Base-by-base conservation (phyloP, 805 yeast species). In the Cyberlindnera lachancei region DNA sequence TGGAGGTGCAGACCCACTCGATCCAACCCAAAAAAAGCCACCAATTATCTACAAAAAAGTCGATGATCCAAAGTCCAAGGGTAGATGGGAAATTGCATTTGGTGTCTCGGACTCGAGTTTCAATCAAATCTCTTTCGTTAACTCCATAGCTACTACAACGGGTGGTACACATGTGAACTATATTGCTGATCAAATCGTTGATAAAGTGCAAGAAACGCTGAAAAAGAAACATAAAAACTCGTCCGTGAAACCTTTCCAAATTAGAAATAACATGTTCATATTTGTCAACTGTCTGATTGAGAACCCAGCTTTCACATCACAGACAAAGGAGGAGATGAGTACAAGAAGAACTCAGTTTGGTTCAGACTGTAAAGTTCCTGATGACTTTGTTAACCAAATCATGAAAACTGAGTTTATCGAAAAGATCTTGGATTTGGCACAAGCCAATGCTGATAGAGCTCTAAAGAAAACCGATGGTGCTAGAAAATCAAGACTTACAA, bases 261-360 rank as follows among this genome's bases (percentile, higher is more conserved):
- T 92, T 36, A 78, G 79, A 52, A 86, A 79, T 58, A 81, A 87
- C 56, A 83, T 92, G 79, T 92, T 92, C 48, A 50, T 92, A 22
- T 92, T 92, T 48, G 66, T 92, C 40, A 92, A 92, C 57, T 86
- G 96, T 68, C 66, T 88, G 46, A 78, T 92, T 58, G 96, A 87
- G 53, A 92, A 92, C 48, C 98, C 98, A 0, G 94, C 97, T 0
- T 92, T 92, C 55, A 87, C 96, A 0, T 88, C 97, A 1, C 98
- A 92, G 61, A 92, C 98, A 0, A 92, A 92, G 52, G 98, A 92
- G 56, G 95, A 87, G 53, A 63, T 92, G 48, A 88, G 96, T 16
- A 86, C 97, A 1, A 78, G 92, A 53, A 77, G 78, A 0, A 68
- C 81, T 14, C 94, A 88, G 44, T 92, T 90, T 63, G 96, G 96